Evolutionary conservation across 495 filamentous ascomycete genomes (phyloP).

Genomic region (Cudoniella acicularis): DNA sequence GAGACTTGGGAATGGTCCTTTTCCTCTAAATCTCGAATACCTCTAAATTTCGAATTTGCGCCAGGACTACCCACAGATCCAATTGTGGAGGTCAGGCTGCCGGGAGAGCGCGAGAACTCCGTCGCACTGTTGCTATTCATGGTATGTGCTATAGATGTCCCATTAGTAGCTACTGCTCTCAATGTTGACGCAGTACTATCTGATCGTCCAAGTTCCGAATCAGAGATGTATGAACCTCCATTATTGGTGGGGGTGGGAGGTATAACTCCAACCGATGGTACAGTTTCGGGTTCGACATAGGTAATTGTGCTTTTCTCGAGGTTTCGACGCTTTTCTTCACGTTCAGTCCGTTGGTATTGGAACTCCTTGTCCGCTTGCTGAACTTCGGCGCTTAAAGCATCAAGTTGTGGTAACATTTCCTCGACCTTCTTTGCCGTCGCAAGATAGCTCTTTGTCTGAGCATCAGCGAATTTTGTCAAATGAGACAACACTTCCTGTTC

Average conservation of each 20-base stretch:
- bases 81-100: conserved; percentile 33
- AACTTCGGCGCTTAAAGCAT: conserved; percentile 88
- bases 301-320: conserved; percentile 85
- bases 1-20: conserved; percentile 52
- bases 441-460: conserved; percentile 81
- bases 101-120: conserved; percentile 33
- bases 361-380: conserved; percentile 92
- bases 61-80: conserved; percentile 22
- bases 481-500: conserved; percentile 97
- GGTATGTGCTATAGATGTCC: conserved; percentile 33
- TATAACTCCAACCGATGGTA: conserved; percentile 18
- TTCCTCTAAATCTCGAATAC: conserved; percentile 86
- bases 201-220: conserved; percentile 63
- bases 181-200: conserved; percentile 71
- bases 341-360: conserved; percentile 85
- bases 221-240: conserved; percentile 35
- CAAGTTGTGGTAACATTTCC: conserved; percentile 80
- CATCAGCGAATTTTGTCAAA: conserved; percentile 90
- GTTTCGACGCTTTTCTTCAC: conserved; percentile 85
- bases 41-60: conserved; percentile 65
- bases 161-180: conserved; percentile 20
- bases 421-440: conserved; percentile 82
- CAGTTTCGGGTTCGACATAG: conserved; percentile 69
- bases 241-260: conserved; percentile 5
- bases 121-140: conserved; percentile 27